phyloP scores from a whole-genome alignment of 2,329 filamentous ascomycete species.

The Polychaeton citri region DNA sequence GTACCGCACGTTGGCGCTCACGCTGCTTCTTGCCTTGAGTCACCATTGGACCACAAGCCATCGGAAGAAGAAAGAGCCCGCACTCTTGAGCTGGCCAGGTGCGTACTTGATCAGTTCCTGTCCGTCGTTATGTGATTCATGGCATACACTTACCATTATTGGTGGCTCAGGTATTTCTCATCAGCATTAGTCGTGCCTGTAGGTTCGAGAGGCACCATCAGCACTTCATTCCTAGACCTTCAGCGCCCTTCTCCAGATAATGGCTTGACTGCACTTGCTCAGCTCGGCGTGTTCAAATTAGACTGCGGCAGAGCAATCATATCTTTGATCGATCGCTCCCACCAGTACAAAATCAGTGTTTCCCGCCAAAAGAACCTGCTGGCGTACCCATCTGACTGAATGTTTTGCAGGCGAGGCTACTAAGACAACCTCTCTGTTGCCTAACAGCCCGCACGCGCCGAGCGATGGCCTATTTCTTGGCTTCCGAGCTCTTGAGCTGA shows the following conservation, averaged over 20 bases:
- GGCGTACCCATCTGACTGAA: conserved; percentile 30
- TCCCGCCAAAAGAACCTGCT: conserved; percentile 40
- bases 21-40: not conserved
- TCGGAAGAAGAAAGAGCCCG: not conserved
- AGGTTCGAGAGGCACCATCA: not conserved
- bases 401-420: conserved; percentile 7
- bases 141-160: not conserved
- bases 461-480: conserved; percentile 21
- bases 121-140: not conserved
- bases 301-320: conserved; percentile 37
- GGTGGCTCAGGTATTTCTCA: not conserved
- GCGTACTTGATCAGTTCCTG: not conserved
- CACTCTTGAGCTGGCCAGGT: not conserved
- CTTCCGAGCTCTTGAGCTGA: conserved; percentile 13
- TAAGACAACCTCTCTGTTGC: conserved; percentile 18
- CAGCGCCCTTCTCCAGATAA: conserved; percentile 19
- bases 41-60: not conserved
- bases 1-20: too few species aligned
- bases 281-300: conserved; percentile 38
- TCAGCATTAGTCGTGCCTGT: not conserved
- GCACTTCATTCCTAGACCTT: too few species aligned
- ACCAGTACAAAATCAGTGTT: conserved; percentile 42
- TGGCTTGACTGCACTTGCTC: conserved; percentile 36
- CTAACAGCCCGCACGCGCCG: conserved; percentile 7
- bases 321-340: conserved; percentile 37